These are phyloP conservation scores for Begonia peltatifolia DNA, from an alignment of 306 rosid genomes.

Conservation along the genomic window DNA sequence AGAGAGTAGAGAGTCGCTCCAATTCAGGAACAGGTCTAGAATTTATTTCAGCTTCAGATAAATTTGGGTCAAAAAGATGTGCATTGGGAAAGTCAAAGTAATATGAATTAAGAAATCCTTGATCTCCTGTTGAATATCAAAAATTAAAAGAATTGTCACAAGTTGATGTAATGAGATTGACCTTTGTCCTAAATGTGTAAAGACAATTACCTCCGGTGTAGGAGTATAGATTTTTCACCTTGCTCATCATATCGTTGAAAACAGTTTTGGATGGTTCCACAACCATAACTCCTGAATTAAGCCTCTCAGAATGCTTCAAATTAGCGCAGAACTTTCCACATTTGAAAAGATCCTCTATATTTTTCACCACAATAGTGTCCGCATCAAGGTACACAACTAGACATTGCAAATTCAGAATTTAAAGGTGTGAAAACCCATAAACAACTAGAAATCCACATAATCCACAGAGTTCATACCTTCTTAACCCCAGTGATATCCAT, in stretches of 20 bases:
- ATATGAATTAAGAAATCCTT: constrained; percentile 94
- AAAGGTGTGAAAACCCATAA: constrained; percentile 1
- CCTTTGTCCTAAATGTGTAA: background rate
- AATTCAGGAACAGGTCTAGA: constrained; percentile 67
- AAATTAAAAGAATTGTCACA: background rate
- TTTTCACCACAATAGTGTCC: constrained; percentile 83
- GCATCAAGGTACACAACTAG: constrained; percentile 98
- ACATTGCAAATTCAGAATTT: constrained; percentile 11
- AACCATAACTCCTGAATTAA: constrained; percentile 97
- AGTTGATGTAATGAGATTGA: constrained; percentile 1
- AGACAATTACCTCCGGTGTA: constrained; percentile 77
- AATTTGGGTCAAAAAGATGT: constrained; percentile 74
- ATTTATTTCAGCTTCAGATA: constrained; percentile 30
- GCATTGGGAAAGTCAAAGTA: constrained; percentile 83
- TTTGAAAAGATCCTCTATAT: constrained; percentile 85
- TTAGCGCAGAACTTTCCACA: constrained; percentile 90
- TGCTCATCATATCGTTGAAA: constrained; percentile 83
- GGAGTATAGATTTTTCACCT: constrained; percentile 56
- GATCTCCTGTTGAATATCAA: constrained; percentile 58
- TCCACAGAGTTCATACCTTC: background rate
- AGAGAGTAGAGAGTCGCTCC: constrained; percentile 94
- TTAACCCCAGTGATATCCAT: background rate
- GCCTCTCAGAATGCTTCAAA: constrained; percentile 97
- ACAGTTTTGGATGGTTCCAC: constrained; percentile 73
- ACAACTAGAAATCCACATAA: background rate